Base-by-base conservation (phyloP, 352 stramenopile genomes). In the Elongisporangium anandrum region DNA sequence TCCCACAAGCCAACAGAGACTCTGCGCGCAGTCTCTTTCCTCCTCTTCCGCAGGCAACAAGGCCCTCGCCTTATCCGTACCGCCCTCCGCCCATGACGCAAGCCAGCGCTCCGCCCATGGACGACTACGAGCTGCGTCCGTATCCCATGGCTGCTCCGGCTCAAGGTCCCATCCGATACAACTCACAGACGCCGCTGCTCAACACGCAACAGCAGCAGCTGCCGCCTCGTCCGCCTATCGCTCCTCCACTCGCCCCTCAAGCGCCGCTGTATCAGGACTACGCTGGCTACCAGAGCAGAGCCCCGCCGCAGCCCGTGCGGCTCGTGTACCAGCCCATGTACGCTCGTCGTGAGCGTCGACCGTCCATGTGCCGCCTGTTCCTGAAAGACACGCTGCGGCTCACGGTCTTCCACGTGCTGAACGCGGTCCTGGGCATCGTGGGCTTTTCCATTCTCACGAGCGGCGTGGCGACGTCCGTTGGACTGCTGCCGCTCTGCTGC, bases 401-500 rank as follows among this genome's bases (percentile, higher is more conserved):
- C 23, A 20, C 56, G 7, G 57, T 59, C 22, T 94, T 88, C 69
- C 80, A 91, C 47, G 48, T 73, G 16, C 66, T 88, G 21, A 92
- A 94, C 66, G 72, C 78, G 19, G 15, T 75, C 5, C 66, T 94
- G 13, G 81, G 76, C 6, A 63, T 65, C 19, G 56, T 66, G 0
- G 72, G 70, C 26, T 94, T 90, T 53, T 64, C 72, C 22, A 58
- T 87, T 12, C 65, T 90, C 22, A 24, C 84, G n/a, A 70, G 65
- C 12, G 79, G 75, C n/a, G 41, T 85, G 10, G 73, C 67, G 15
- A 63, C 88, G 49, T 74, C 77, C 24, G 57, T 83, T 13, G 64
- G 69, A 19, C 69, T 88, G 39, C 56, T 94, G 38, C 75, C 80
- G 50, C 59, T 94, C 10, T 94, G 79, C 65, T 86, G 78, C 38